These are phyloP conservation scores for Hymenoscyphus occultus DNA, from an alignment of 2,329 filamentous ascomycete genomes.

Conservation along the genomic window DNA sequence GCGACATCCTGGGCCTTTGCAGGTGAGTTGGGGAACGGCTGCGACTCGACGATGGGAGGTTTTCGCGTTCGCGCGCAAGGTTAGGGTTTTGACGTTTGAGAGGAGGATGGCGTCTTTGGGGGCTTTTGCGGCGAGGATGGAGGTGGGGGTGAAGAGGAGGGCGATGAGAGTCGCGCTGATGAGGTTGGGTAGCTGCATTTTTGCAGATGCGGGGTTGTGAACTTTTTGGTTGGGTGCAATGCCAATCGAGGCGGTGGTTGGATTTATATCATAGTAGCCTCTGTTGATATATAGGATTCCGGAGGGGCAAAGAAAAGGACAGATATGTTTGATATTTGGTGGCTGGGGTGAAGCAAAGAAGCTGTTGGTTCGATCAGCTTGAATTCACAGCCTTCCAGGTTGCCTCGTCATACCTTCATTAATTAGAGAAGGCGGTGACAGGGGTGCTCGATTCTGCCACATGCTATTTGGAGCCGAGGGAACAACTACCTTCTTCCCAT, in stretches of 20 bases:
- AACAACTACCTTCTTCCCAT: not conserved
- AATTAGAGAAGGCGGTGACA: conserved; percentile 8
- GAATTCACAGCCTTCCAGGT: conserved; percentile 10
- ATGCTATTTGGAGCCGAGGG: not conserved
- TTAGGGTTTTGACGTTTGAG: conserved; percentile 71
- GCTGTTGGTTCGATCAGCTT: conserved; percentile 7
- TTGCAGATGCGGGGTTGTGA: conserved; percentile 8
- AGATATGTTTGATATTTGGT: conserved; percentile 18
- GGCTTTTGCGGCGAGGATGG: conserved; percentile 25
- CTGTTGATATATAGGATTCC: not conserved
- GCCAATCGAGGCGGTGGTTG: not conserved
- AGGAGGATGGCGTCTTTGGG: conserved; percentile 53
- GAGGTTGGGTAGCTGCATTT: conserved; percentile 28
- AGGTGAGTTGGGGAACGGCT: conserved; percentile 75
- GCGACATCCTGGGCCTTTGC: conserved; percentile 55
- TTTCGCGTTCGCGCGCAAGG: conserved; percentile 63
- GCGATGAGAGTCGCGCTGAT: conserved; percentile 28
- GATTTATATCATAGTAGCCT: conserved; percentile 2
- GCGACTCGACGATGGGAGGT: conserved; percentile 75
- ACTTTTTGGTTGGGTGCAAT: conserved; percentile 1
- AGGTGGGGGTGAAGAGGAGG: conserved; percentile 31
- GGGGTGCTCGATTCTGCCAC: conserved; percentile 16
- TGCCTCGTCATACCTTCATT: conserved; percentile 7
- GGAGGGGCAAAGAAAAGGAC: conserved; percentile 19
- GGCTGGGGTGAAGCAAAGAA: not conserved